A percentile compares a stretch with the other conserved stretches of the same genome.
These are phyloP conservation scores for Raphanus raphanistrum DNA, from an alignment of 345 rosid species.

Conservation along the genomic window DNA sequence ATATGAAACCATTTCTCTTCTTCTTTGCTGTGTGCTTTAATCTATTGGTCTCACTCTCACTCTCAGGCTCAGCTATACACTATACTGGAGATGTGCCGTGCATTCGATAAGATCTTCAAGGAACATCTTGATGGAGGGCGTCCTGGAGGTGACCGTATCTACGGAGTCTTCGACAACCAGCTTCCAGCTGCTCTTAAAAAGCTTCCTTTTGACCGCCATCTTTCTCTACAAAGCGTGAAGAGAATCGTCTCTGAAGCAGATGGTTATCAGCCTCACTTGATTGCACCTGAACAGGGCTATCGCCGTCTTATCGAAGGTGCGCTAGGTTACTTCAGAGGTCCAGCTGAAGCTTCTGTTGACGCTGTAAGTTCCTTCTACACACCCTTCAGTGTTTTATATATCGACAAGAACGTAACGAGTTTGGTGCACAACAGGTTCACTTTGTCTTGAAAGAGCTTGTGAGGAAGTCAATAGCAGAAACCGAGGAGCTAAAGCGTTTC, in stretches of 20 bases:
- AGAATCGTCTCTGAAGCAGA: constrained; percentile 81
- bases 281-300: constrained; percentile 89
- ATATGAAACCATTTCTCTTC: background rate
- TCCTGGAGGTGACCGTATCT: constrained; percentile 83
- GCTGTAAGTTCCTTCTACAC: constrained; percentile 53
- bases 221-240: constrained; percentile 73
- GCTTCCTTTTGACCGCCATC: constrained; percentile 88
- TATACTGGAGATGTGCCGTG: constrained; percentile 79
- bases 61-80: constrained; percentile 79
- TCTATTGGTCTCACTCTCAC: constrained; percentile 11
- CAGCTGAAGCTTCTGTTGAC: constrained; percentile 86
- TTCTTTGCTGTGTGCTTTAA: background rate
- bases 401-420: constrained; percentile 4
- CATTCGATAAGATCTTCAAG: constrained; percentile 84
- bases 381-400: background rate
- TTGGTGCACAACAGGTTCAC: constrained; percentile 54
- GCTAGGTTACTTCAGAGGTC: constrained; percentile 71
- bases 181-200: constrained; percentile 86
- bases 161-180: constrained; percentile 82
- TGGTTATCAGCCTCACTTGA: constrained; percentile 87
- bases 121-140: constrained; percentile 97
- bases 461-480: constrained; percentile 71
- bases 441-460: constrained; percentile 78
- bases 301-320: constrained; percentile 72
- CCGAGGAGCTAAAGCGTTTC: constrained; percentile 78